Base-by-base conservation (phyloP, 306 rosid genomes). In the Lagenaria siceraria region DNA sequence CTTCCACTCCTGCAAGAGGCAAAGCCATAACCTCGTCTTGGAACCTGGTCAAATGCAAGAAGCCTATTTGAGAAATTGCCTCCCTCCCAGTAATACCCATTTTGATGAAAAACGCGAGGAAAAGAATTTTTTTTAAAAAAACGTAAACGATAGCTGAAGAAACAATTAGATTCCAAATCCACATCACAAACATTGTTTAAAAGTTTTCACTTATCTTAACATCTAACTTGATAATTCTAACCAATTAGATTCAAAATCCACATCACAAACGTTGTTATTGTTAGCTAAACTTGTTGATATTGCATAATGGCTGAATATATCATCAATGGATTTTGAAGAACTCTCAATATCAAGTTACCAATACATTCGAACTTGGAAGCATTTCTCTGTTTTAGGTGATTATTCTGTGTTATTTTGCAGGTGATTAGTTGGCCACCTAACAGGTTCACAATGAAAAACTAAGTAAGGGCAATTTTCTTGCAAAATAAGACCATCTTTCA, bases 1-100 rank as follows among this genome's bases (percentile, higher is more conserved):
- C 99, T 82, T 92, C 99, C 29, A 96, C 77, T 83, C 99, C 99
- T 77, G 96, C 91, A 15, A 96, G 81, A 66, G 98, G 99, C 82
- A 96, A 89, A 76, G 77, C 87, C 97, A 96, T 86, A 54, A 90
- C 90, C 87, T 96, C 99, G 22, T 89, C 96, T 65, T 92, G 92
- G 79, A 77, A 92, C 89, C 99, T 96, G 91, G 82, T 78, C 68
- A 82, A 43, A 81, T 58, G 77, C 65, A 64, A 33, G 38, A 68
- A 43, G n/a, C 22, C 40, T 8, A 48, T 22, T 46, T 71, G 24
- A 71, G 58, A 71, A 71, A 21, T 42, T 21, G 35, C 19, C 3
- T 69, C 33, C 35, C 74, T 68, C 31, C 74, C 74, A 40, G 54
- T 12, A 69, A 1, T 40, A 40, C 27, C 74, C 36, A 24, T 22